Conservation (phyloP, 441 rosid genomes). For the Gossypium lobatum region DNA sequence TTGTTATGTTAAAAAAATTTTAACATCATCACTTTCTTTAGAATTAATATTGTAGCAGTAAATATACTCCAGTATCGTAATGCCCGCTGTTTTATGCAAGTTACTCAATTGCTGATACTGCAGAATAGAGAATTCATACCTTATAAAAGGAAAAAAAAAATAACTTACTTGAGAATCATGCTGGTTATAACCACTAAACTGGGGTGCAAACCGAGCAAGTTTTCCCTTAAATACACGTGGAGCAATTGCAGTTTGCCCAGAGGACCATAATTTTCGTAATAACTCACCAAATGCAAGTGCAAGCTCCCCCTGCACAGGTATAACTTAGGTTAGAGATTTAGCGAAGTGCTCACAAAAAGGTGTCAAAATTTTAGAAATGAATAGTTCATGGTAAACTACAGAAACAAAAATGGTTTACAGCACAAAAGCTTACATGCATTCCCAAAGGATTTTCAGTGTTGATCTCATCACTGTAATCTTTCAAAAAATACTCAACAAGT, state of each 20-base stretch:
- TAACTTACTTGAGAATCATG: conserved; percentile 73
- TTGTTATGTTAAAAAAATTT: not conserved
- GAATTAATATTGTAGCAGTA: not conserved
- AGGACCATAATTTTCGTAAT: conserved; percentile 54
- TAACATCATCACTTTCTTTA: conserved; percentile 2
- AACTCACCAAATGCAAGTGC: conserved; percentile 59
- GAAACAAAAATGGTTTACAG: not conserved
- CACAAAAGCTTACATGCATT: conserved; percentile 44
- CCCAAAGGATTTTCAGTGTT: conserved; percentile 57
- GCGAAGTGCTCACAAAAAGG: conserved; percentile 3
- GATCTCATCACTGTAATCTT: conserved; percentile 49
- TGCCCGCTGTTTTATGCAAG: not conserved
- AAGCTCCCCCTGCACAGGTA: conserved; percentile 60
- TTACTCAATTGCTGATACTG: not conserved
- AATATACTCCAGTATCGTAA: not conserved
- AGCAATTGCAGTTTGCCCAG: conserved; percentile 38
- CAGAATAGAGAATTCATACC: not conserved
- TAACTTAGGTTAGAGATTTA: conserved; percentile 27
- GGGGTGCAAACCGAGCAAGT: conserved; percentile 68
- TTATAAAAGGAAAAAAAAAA: too few species aligned
- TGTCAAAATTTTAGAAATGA: not conserved
- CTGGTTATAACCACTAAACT: conserved; percentile 67
- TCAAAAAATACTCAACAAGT: conserved; percentile 50
- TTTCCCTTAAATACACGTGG: conserved; percentile 57
- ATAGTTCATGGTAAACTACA: not conserved